These are phyloP conservation scores for Notholithocarpus densiflorus DNA, from an alignment of 306 rosid species.

Conservation along the genomic window DNA sequence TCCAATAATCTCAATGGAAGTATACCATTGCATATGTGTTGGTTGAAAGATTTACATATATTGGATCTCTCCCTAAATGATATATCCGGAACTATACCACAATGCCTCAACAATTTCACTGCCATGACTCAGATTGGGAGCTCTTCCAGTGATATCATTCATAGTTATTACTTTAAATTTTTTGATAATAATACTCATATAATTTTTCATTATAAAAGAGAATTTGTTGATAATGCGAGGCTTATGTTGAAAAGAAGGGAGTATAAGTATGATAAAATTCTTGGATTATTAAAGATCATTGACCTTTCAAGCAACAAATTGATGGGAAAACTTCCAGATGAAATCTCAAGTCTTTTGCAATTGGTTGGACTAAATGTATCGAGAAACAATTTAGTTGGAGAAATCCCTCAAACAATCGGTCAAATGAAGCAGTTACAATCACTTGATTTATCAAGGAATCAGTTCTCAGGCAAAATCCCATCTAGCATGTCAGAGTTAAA, in stretches of 20 bases:
- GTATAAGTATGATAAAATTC: neutral
- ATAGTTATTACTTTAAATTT: neutral
- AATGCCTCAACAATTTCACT: constrained; percentile 8
- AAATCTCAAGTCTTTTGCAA: no score
- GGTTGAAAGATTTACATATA: neutral
- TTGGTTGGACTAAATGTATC: no score
- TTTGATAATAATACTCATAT: no score
- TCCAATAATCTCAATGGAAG: constrained; percentile 6
- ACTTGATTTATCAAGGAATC: neutral
- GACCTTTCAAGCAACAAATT: neutral
- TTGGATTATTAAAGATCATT: neutral
- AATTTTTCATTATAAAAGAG: accelerated
- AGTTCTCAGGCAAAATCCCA: neutral
- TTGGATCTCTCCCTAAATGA: constrained; percentile 16
- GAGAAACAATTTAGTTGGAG: neutral
- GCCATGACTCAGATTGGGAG: neutral
- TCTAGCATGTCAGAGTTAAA: neutral
- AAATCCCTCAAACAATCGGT: neutral
- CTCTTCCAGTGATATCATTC: neutral
- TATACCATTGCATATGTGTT: constrained; percentile 18
- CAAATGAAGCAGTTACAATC: neutral
- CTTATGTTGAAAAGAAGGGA: neutral
- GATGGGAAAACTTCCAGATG: no score
- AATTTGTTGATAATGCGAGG: neutral
- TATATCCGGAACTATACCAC: neutral